phyloP scores from a whole-genome alignment of 805 yeast genomes.

The Lachancea cidri region DNA sequence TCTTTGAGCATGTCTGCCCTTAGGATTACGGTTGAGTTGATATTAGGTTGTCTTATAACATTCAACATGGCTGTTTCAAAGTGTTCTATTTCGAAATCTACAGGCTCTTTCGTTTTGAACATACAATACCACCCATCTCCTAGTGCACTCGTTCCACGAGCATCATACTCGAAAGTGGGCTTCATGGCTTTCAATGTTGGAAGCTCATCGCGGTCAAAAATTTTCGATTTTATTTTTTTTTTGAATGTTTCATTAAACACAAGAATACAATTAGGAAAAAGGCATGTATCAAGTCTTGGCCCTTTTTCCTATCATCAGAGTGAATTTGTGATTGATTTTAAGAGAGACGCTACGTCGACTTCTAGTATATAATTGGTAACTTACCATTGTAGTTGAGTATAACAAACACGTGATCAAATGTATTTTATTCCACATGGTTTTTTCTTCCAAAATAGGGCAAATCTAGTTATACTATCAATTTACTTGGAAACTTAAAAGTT shows the following conservation, averaged over 20 bases:
- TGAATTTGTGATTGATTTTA: too few relatives aligned
- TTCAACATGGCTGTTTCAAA: constrained; percentile 75
- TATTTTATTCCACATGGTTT: not conserved
- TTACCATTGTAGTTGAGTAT: too few relatives aligned
- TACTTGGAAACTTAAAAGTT: not conserved
- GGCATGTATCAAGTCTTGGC: too few relatives aligned
- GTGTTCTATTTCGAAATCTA: constrained; percentile 37
- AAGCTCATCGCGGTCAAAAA: constrained; percentile 2
- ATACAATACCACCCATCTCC: constrained; percentile 29
- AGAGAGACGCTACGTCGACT: too few relatives aligned
- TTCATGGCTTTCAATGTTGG: not conserved
- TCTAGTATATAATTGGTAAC: too few relatives aligned
- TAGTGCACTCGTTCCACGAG: constrained; percentile 18
- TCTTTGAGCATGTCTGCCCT: constrained; percentile 77
- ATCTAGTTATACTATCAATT: not conserved
- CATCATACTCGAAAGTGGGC: constrained; percentile 12
- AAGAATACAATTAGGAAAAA: too few relatives aligned
- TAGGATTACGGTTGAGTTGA: constrained; percentile 85
- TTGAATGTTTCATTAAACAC: too few relatives aligned
- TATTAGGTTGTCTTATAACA: constrained; percentile 76
- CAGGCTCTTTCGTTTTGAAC: constrained; percentile 20
- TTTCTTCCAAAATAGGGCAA: not conserved
- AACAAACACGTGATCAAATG: too few relatives aligned
- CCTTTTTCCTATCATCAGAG: too few relatives aligned
- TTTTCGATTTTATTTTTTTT: not conserved